These are phyloP conservation scores for Akanthomyces dipterigenus DNA, from an alignment of 2,329 filamentous ascomycete species.

Conservation along the genomic window DNA sequence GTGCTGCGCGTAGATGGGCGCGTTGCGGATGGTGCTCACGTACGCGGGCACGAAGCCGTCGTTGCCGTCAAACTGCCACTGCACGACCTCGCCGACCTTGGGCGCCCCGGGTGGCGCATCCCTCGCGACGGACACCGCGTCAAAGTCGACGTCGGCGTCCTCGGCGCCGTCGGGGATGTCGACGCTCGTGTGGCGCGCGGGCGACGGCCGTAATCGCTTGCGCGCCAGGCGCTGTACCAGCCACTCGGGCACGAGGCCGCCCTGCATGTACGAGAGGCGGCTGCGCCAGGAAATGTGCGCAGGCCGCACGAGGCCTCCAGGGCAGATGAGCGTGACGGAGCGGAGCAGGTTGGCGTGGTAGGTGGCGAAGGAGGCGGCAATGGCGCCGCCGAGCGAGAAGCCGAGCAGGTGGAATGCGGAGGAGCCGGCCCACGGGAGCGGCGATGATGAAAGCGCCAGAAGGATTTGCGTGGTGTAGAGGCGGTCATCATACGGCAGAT, in stretches of 20 bases:
- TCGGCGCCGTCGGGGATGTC: conserved; percentile 35
- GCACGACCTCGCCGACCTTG: conserved; percentile 51
- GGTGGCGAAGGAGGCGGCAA: conserved; percentile 62
- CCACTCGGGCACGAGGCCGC: conserved; percentile 51
- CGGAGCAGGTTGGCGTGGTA: conserved; percentile 60
- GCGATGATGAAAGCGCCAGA: conserved; percentile 57
- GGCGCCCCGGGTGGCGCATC: conserved; percentile 46
- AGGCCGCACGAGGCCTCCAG: conserved; percentile 60
- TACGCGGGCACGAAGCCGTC: conserved; percentile 63
- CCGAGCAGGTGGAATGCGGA: conserved; percentile 64
- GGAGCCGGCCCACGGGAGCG: conserved; percentile 46
- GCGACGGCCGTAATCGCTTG: conserved; percentile 38
- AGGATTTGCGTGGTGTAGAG: conserved; percentile 62
- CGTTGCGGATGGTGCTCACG: conserved; percentile 62
- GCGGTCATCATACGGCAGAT: conserved; percentile 53
- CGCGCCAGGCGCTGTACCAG: conserved; percentile 48
- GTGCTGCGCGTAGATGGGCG: conserved; percentile 58
- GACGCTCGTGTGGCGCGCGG: conserved; percentile 27
- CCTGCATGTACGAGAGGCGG: conserved; percentile 53
- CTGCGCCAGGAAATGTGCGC: conserved; percentile 54
- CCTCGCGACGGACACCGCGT: conserved; percentile 45
- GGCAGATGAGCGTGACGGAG: conserved; percentile 59
- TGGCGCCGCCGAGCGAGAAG: conserved; percentile 73
- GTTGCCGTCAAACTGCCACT: conserved; percentile 64
- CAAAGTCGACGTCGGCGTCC: conserved; percentile 32